Percentiles rank a stretch among this genome's conserved stretches.
These are phyloP conservation scores for Fusarium avenaceum DNA, from an alignment of 2,329 filamentous ascomycete species.

Conservation along the genomic window DNA sequence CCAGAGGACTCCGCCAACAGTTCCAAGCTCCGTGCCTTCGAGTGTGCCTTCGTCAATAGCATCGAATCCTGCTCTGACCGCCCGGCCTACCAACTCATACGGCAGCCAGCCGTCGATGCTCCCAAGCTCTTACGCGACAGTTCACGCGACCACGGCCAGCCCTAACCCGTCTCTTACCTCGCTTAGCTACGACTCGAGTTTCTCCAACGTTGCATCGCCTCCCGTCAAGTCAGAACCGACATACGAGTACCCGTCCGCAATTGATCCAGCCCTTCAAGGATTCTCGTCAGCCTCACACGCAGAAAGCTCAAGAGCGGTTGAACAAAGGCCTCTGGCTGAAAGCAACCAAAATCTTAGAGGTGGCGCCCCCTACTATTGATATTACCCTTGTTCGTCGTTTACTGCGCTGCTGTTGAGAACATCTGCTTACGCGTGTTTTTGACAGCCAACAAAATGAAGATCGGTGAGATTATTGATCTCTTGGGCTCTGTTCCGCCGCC, in stretches of 20 bases:
- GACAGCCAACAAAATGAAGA: constrained; percentile 69
- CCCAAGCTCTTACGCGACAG: constrained; percentile 58
- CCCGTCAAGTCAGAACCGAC: constrained; percentile 55
- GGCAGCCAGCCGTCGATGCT: constrained; percentile 61
- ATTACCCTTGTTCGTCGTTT: constrained; percentile 49
- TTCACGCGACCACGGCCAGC: constrained; percentile 53
- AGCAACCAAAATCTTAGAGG: constrained; percentile 63
- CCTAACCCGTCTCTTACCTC: constrained; percentile 49
- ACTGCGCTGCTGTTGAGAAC: constrained; percentile 49
- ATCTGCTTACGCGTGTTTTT: constrained; percentile 51
- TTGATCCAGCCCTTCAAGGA: constrained; percentile 75
- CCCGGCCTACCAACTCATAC: constrained; percentile 58
- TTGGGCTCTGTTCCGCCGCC: constrained; percentile 72
- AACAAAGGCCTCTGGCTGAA: constrained; percentile 50
- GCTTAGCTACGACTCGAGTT: constrained; percentile 54
- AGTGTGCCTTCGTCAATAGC: constrained; percentile 47
- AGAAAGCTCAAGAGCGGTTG: constrained; percentile 46
- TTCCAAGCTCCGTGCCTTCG: constrained; percentile 48
- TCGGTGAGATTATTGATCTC: constrained; percentile 77
- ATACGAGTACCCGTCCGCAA: constrained; percentile 71
- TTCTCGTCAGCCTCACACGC: constrained; percentile 43
- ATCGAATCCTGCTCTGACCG: constrained; percentile 44
- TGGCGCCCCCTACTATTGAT: constrained; percentile 60
- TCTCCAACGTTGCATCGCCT: constrained; percentile 49
- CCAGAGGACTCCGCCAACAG: constrained; percentile 53